Base-by-base conservation (phyloP, 352 stramenopile genomes). In the Aphanomyces invadans region DNA sequence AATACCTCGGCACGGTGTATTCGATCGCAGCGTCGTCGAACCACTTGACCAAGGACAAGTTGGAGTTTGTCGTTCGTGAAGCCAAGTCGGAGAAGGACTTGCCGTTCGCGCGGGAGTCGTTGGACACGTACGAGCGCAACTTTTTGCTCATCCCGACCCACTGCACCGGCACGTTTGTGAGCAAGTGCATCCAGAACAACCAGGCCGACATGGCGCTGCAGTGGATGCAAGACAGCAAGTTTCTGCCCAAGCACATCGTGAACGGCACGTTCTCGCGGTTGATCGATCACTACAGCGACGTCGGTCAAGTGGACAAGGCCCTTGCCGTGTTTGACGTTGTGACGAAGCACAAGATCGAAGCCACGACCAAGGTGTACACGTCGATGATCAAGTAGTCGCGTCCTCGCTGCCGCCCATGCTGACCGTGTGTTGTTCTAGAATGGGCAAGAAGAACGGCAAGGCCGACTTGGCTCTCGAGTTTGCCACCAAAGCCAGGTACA, bases 1-100 rank as follows among this genome's bases (percentile, higher is more conserved):
- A 67, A 33, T 57, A 67, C 32, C 42, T 67, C 17, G 25, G 60
- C 60, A 25, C 48, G 21, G 60, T 67, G 0, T 67, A 67, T 26
- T 91, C 82, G 53, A 91, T 91, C 68, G 71, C 84, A 4, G 90
- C 84, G 59, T 83, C 81, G 19, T 75, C 84, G 60, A 74, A 88
- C 23, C 90, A 93, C 74, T 77, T 93, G 59, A 89, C 84, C 72
- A 74, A 77, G 63, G 75, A 77, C n/a, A 93, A 93, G 77, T 74
- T 93, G 68, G 80, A 93, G 71, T 80, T 86, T 65, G 75, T 93
- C 25, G 82, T 91, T 69, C 84, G 84, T 66, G 81, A 87, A 68
- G 88, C 90, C 75, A 81, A 91, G 75, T 81, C 78, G 52, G 70
- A 75, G 39, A 80, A 90, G 17, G 84, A 93, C 64, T 68, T 91